These are phyloP conservation scores for Coemansia sp. DNA, from an alignment of 192 early-diverging fungal species.

Conservation along the genomic window DNA sequence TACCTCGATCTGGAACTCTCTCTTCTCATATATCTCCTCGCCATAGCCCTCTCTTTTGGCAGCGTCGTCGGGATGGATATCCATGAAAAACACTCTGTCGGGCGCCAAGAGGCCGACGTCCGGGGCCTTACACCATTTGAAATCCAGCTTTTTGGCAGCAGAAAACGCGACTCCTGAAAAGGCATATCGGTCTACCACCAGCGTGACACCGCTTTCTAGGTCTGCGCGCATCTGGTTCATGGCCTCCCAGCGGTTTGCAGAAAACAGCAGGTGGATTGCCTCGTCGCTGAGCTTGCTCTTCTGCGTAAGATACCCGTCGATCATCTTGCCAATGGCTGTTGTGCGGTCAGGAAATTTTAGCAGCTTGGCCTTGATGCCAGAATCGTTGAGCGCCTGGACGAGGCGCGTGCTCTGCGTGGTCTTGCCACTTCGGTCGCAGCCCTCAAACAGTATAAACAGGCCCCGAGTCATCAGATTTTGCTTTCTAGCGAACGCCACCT, in stretches of 20 bases:
- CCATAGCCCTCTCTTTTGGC: slow-evolving; percentile 83
- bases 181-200: slow-evolving; percentile 92
- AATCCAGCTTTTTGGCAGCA: slow-evolving; percentile 78
- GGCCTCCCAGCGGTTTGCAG: slow-evolving; percentile 93
- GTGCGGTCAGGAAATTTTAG: slow-evolving; percentile 92
- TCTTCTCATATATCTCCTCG: slow-evolving; percentile 85
- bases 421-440: slow-evolving; percentile 92
- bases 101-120: slow-evolving; percentile 83
- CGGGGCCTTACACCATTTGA: slow-evolving; percentile 84
- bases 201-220: slow-evolving; percentile 65
- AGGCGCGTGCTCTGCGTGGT: slow-evolving; percentile 79
- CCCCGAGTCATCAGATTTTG: slow-evolving; percentile 60
- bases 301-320: slow-evolving; percentile 78
- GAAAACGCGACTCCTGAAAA: slow-evolving; percentile 95
- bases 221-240: slow-evolving; percentile 62
- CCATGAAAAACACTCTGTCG: slow-evolving; percentile 86
- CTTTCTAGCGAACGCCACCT: background rate
- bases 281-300: slow-evolving; percentile 69
- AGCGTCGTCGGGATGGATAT: slow-evolving; percentile 73
- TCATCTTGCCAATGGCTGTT: slow-evolving; percentile 87
- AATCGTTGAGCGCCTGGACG: slow-evolving; percentile 54
- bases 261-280: slow-evolving; percentile 90
- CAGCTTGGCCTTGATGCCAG: slow-evolving; percentile 54
- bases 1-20: slow-evolving; percentile 79
- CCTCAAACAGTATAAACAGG: slow-evolving; percentile 88